Percentiles rank a stretch among this genome's conserved stretches.
phyloP scores from a whole-genome alignment of 1,284 basidiomycete species.

The Fomes fomentarius region DNA sequence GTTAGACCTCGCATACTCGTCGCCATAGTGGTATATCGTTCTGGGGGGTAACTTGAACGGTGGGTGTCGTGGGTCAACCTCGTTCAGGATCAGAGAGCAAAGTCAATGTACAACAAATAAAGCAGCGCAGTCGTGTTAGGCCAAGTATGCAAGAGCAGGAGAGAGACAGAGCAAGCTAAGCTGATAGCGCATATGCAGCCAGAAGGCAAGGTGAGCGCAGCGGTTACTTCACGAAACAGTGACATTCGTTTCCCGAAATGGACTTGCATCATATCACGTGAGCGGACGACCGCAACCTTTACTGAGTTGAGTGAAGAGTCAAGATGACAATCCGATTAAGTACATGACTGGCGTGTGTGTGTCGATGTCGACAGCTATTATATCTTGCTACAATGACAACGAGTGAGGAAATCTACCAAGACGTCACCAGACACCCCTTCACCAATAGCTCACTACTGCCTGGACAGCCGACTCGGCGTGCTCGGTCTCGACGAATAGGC shows the following conservation, averaged over 20 bases:
- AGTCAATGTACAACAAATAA: neutral
- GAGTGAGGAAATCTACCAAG: constrained; percentile 1
- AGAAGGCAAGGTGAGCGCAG: too few relatives aligned
- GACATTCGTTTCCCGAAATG: too few relatives aligned
- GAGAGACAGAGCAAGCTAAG: neutral
- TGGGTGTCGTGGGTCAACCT: constrained; percentile 9
- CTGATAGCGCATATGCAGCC: constrained; percentile 13
- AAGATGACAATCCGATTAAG: constrained; percentile 7
- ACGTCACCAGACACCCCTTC: neutral
- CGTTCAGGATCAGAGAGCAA: constrained; percentile 1
- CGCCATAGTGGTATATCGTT: constrained; percentile 60
- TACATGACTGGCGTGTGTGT: constrained; percentile 8
- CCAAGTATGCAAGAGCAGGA: too few relatives aligned
- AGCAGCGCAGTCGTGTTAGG: neutral
- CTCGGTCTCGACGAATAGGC: constrained; percentile 62
- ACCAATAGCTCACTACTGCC: constrained; percentile 6
- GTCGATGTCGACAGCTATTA: constrained; percentile 1
- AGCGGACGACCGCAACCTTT: neutral
- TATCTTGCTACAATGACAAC: constrained; percentile 16
- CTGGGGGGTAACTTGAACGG: constrained; percentile 11
- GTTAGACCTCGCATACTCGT: constrained; percentile 89
- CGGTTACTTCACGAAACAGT: too few relatives aligned
- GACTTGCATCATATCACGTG: neutral
- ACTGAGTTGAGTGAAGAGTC: constrained; percentile 1
- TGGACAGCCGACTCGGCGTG: constrained; percentile 59